These are phyloP conservation scores for Ceratocystiopsis brevicomis DNA, from an alignment of 2,329 filamentous ascomycete genomes.

Conservation along the genomic window DNA sequence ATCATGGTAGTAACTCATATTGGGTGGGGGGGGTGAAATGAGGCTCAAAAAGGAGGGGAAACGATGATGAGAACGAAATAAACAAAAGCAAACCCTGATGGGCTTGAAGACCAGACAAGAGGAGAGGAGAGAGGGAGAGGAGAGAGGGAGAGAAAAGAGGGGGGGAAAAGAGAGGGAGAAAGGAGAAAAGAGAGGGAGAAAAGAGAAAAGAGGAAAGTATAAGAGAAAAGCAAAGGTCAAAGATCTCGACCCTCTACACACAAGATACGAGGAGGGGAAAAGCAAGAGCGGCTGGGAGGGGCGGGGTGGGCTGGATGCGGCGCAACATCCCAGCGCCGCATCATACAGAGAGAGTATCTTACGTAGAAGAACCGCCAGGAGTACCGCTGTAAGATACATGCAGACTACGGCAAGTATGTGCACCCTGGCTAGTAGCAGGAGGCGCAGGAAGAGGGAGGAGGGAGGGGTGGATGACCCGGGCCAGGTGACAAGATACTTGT, in stretches of 20 bases:
- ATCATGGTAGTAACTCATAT: conserved; percentile 22
- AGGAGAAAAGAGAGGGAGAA: not conserved
- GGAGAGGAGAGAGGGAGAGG: too few relatives aligned
- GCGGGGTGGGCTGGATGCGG: conserved; percentile 5
- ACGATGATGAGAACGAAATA: not conserved
- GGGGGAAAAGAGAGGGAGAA: not conserved
- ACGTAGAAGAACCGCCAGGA: too few relatives aligned
- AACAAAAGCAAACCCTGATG: not conserved
- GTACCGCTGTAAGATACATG: too few relatives aligned
- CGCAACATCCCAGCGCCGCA: not conserved
- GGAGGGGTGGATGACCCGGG: too few relatives aligned
- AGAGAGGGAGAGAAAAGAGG: not conserved
- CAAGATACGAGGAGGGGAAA: conserved; percentile 1
- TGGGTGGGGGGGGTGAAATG: not conserved
- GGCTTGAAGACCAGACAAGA: not conserved
- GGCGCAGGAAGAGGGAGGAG: too few relatives aligned
- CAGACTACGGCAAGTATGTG: too few relatives aligned
- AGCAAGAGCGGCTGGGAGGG: conserved; percentile 8
- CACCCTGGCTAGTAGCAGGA: too few relatives aligned
- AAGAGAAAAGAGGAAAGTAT: not conserved
- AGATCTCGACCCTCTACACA: too few relatives aligned
- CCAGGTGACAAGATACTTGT: too few relatives aligned
- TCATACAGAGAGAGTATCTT: too few relatives aligned
- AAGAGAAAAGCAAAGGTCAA: not conserved
- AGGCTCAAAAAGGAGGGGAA: not conserved